Evolutionary conservation across 768 basidiomycete species (phyloP).

Genomic region (Suillus americanus): DNA sequence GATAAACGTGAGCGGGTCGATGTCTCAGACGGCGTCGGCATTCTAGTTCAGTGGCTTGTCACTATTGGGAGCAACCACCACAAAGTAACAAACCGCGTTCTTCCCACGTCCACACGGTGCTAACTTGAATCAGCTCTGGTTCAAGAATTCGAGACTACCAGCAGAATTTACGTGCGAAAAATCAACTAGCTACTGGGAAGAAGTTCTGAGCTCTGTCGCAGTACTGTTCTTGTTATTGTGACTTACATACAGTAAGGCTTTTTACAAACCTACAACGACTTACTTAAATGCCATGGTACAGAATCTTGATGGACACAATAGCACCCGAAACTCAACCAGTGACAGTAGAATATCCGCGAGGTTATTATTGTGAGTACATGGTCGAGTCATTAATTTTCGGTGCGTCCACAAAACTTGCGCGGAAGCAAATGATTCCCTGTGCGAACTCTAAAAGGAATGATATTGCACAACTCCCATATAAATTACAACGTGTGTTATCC

Average conservation of each 20-base stretch:
- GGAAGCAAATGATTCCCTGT: background rate
- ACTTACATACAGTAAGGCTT: too few species aligned
- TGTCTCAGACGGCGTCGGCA: conserved; percentile 49
- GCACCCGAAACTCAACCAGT: too few species aligned
- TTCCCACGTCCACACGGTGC: background rate
- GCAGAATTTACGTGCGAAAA: too few species aligned
- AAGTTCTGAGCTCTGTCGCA: too few species aligned
- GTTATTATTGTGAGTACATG: background rate
- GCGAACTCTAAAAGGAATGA: background rate
- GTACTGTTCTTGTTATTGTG: too few species aligned
- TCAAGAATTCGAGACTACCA: too few species aligned
- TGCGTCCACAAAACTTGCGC: background rate
- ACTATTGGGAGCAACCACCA: background rate
- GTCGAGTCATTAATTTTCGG: background rate
- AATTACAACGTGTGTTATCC: background rate
- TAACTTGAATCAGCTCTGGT: too few species aligned
- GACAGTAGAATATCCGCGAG: background rate
- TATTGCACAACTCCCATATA: background rate
- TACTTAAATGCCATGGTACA: too few species aligned
- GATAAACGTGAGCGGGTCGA: conserved; percentile 43
- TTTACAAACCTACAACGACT: too few species aligned
- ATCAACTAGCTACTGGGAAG: too few species aligned
- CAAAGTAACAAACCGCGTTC: background rate
- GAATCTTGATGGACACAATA: too few species aligned
- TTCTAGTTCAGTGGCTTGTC: conserved; percentile 6